Evolutionary conservation across 2,329 filamentous ascomycete genomes (phyloP), one percentile per base, ranked within the genome.

Genomic region (Colletotrichum salicis): DNA sequence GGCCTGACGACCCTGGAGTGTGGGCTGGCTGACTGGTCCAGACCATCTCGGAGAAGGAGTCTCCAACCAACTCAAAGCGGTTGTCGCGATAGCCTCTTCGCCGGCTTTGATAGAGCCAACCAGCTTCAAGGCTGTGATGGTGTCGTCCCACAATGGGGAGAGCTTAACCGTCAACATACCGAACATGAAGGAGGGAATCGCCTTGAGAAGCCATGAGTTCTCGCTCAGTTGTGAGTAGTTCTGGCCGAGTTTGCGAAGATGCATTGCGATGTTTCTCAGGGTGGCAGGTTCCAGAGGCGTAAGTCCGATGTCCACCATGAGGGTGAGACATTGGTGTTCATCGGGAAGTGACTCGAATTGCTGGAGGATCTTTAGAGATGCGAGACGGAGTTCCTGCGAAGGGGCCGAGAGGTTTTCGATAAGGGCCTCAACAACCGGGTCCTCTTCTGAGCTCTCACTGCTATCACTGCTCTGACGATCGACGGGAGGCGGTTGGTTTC

Each of bases 91-190:
- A 22, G 88, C 84, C 37, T 92, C 90, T 78, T 98, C 95, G 27
- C 94, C 94, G 51, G 84, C 82, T 74, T 92, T 91, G 27, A 87
- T 88, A 75, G 93, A 88, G 24, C 91, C 89, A 65, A 99, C 91
- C 63, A 92, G 87, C 77, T 94, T 93, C 77, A 99, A 83, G 0
- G 93, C 91, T 66, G 91, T 88, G 62, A 92, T 90, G 0, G 94
- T 89, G 76, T 97, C 94, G 72, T 97, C 94, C 94, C 96, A 98
- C 6, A 97, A 86, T 45, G 94, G 94, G 0, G 95, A 89, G 74
- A 98, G 86, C 75, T 93, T 94, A 60, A 97, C 91, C 0, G 95
- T 96, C 71, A 98, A 87, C 81, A 98, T 88, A 60, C 96, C 96
- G 76, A 98, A 97, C 76, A 94, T 91, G 77, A 95, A 98, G 0